phyloP scores from a whole-genome alignment of 2,329 filamentous ascomycete genomes.

The Fusarium mangiferae region DNA sequence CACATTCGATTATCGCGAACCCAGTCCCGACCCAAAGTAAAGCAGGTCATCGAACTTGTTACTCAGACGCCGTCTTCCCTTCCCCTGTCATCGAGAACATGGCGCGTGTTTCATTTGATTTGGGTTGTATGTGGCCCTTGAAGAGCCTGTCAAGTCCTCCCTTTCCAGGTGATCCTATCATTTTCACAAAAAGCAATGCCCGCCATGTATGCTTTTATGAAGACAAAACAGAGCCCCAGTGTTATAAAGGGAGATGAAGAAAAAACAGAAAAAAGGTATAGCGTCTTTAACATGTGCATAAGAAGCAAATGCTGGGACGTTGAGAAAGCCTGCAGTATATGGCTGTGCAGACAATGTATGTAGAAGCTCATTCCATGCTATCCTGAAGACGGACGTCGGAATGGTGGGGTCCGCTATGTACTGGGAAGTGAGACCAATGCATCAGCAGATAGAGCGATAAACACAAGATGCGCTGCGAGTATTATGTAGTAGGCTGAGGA shows the following conservation, averaged over 20 bases:
- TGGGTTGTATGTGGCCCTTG: conserved; percentile 2
- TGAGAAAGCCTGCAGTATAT: conserved; percentile 10
- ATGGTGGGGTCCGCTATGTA: conserved; percentile 1
- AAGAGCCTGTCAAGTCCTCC: background rate
- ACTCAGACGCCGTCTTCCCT: conserved; percentile 19
- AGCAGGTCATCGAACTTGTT: conserved; percentile 16
- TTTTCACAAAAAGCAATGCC: conserved; percentile 9
- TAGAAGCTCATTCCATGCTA: background rate
- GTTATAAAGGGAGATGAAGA: conserved; percentile 16
- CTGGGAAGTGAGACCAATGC: conserved; percentile 2
- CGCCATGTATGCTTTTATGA: conserved; percentile 15
- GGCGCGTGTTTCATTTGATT: background rate
- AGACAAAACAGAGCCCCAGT: conserved; percentile 15
- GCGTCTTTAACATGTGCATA: background rate
- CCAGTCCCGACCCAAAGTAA: conserved; percentile 13
- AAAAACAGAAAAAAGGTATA: conserved; percentile 5
- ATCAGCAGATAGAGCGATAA: conserved; percentile 4
- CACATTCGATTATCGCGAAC: conserved; percentile 29
- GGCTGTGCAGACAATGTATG: conserved; percentile 6
- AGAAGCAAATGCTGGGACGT: background rate
- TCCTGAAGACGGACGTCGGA: background rate
- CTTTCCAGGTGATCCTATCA: background rate
- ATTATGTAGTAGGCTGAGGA: conserved; percentile 31
- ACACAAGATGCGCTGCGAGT: conserved; percentile 34
- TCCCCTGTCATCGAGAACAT: conserved; percentile 12